phyloP scores from a whole-genome alignment of 75 land plant species.

The Picea sitchensis region DNA sequence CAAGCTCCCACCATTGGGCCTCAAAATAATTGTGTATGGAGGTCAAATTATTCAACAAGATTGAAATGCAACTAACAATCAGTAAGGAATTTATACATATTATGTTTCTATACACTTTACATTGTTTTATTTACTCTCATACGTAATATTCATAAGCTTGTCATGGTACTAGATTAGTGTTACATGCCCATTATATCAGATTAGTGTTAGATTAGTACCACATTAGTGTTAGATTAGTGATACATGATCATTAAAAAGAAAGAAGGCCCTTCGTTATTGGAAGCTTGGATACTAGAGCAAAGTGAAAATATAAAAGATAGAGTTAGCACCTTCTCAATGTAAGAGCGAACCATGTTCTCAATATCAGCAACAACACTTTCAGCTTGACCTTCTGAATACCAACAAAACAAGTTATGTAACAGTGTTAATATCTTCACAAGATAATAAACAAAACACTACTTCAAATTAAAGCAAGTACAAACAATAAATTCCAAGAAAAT shows the following conservation, averaged over 20 bases:
- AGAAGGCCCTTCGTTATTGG: background rate
- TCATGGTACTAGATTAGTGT: background rate
- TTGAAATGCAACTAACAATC: background rate
- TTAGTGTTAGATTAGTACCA: too few species aligned
- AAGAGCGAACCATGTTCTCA: constrained; percentile 96
- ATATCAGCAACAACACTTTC: constrained; percentile 91
- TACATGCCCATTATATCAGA: too few species aligned
- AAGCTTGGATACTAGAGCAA: background rate
- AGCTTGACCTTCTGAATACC: constrained; percentile 74
- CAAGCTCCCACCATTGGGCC: background rate
- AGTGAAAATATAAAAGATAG: constrained; percentile 1
- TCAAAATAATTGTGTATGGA: background rate
- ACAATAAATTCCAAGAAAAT: background rate
- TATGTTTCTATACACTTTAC: background rate
- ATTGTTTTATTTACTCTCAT: background rate
- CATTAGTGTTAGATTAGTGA: too few species aligned
- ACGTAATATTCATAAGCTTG: background rate
- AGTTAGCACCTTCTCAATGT: constrained; percentile 66
- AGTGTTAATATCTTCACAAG: constrained; percentile 7
- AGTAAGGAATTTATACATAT: background rate
- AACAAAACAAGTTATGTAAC: constrained; percentile 4
- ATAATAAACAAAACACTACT: background rate
- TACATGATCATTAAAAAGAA: background rate
- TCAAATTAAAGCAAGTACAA: background rate
- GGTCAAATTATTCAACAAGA: background rate